Percentiles rank a stretch among this genome's conserved stretches.
These are phyloP conservation scores for Pseudonitzschia multistriata DNA, from an alignment of 108 stramenopile species.

Conservation along the genomic window DNA sequence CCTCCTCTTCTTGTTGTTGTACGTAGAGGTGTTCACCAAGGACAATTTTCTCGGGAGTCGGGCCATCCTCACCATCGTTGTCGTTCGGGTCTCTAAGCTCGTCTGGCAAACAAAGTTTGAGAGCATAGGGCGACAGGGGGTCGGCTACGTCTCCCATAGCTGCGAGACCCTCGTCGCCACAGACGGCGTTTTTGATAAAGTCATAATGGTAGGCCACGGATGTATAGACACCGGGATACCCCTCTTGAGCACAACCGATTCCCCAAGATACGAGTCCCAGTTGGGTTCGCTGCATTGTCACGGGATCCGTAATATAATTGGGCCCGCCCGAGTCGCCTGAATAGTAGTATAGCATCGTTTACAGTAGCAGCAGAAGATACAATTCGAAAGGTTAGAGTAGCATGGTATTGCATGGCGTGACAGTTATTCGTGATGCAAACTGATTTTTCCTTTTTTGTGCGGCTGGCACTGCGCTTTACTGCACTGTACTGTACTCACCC, in stretches of 20 bases:
- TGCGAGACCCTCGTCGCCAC: slow-evolving; percentile 7
- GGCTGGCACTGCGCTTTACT: too few species aligned
- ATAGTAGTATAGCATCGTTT: background rate
- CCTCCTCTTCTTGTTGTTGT: background rate
- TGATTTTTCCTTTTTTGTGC: background rate
- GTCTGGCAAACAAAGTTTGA: background rate
- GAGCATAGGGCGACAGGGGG: background rate
- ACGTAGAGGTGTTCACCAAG: too few species aligned
- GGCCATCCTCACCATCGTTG: background rate
- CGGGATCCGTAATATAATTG: slow-evolving; percentile 12
- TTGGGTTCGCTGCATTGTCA: slow-evolving; percentile 6
- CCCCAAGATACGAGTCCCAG: slow-evolving; percentile 52
- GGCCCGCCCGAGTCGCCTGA: slow-evolving; percentile 61
- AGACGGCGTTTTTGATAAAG: slow-evolving; percentile 25
- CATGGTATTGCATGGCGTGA: too few species aligned
- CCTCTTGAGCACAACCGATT: slow-evolving; percentile 38
- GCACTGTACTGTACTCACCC: background rate
- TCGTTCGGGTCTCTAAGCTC: background rate
- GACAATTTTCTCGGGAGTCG: background rate
- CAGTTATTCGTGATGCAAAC: too few species aligned
- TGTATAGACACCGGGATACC: slow-evolving; percentile 42
- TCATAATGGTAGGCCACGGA: slow-evolving; percentile 24
- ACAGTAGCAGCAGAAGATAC: background rate
- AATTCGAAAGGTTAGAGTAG: background rate
- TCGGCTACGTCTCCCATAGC: background rate